Conservation (phyloP, 768 basidiomycete genomes). For the Lyophyllum atratum region DNA sequence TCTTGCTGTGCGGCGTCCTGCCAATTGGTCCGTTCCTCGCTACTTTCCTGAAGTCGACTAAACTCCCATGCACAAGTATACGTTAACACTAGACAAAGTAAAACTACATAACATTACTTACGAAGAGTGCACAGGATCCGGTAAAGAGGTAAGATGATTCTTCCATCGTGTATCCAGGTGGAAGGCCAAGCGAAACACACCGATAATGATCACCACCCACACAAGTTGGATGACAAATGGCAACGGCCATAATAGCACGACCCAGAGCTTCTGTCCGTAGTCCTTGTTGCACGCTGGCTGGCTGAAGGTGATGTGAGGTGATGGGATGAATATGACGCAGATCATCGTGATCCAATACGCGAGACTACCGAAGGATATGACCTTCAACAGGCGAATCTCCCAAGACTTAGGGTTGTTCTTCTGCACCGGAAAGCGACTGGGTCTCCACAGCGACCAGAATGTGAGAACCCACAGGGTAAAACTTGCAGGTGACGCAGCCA, state of each 20-base stretch:
- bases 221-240: neutral
- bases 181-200: too few species aligned
- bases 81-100: neutral
- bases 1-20: neutral
- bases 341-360: slow-evolving; percentile 3
- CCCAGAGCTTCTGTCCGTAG: slow-evolving; percentile 5
- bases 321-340: neutral
- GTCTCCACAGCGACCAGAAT: neutral
- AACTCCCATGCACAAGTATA: too few species aligned
- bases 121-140: too few species aligned
- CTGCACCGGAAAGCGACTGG: neutral
- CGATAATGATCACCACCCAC: neutral
- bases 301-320: neutral
- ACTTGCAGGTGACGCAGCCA: slow-evolving; percentile 17
- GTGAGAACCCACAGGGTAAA: slow-evolving; percentile 14
- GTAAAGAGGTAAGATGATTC: neutral
- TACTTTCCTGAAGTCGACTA: neutral
- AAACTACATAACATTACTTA: neutral
- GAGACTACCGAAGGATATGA: neutral
- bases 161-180: too few species aligned
- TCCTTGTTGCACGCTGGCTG: slow-evolving; percentile 9
- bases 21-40: neutral
- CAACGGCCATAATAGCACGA: slow-evolving; percentile 4
- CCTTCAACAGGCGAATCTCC: neutral
- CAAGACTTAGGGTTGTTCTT: neutral